These are phyloP conservation scores for Vigna hirtella DNA, from an alignment of 306 rosid species.

Conservation along the genomic window DNA sequence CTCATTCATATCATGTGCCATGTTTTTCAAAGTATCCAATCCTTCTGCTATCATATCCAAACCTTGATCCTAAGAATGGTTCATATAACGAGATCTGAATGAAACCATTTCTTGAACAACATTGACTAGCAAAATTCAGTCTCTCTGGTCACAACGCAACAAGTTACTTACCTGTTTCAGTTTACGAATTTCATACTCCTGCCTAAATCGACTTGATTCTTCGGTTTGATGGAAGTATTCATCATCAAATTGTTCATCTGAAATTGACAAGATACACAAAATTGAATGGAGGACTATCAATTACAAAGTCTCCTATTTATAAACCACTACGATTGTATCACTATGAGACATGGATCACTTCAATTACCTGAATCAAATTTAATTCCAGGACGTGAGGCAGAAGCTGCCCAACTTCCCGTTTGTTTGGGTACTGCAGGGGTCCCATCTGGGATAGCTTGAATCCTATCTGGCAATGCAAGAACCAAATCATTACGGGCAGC, in stretches of 20 bases:
- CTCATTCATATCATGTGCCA: constrained; percentile 99
- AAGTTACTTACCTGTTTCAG: constrained; percentile 72
- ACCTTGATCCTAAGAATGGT: constrained; percentile 85
- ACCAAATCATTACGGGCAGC: constrained; percentile 96
- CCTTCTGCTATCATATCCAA: constrained; percentile 94
- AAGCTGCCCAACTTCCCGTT: constrained; percentile 84
- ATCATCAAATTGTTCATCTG: constrained; percentile 84
- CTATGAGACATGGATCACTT: constrained; percentile 14
- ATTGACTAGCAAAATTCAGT: not conserved
- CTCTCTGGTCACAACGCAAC: constrained; percentile 8
- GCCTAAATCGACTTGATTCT: constrained; percentile 81
- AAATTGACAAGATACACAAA: constrained; percentile 40
- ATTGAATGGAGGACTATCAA: constrained; percentile 9
- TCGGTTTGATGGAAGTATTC: constrained; percentile 84
- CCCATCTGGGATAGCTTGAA: constrained; percentile 93
- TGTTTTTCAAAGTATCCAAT: constrained; percentile 87
- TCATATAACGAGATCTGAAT: constrained; percentile 35
- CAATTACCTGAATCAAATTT: constrained; percentile 86
- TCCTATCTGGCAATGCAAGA: constrained; percentile 97
- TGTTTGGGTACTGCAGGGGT: constrained; percentile 75
- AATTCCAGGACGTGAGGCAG: constrained; percentile 86
- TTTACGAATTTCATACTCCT: constrained; percentile 92
- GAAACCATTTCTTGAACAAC: constrained; percentile 15
- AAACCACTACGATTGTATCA: constrained; percentile 8
- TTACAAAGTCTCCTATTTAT: constrained; percentile 4